A percentile compares a stretch with the other conserved stretches of the same genome.
Conservation (phyloP, 495 filamentous ascomycete species). For the Xylaria venustula region DNA sequence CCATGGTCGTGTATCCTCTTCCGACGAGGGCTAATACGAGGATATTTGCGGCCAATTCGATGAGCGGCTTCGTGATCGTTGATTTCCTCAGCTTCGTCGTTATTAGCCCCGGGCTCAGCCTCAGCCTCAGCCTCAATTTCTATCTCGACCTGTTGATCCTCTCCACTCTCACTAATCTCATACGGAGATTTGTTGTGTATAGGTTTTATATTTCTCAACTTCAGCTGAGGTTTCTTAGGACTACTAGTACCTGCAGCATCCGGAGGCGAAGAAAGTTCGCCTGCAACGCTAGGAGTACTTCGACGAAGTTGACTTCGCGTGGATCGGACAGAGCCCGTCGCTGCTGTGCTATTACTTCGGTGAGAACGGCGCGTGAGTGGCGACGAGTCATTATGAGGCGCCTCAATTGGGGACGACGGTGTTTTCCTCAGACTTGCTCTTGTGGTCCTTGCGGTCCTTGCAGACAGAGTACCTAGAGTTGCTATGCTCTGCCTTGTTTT, state of each 20-base stretch:
- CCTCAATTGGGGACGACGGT: neutral
- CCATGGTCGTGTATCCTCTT: neutral
- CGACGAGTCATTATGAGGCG: constrained; percentile 15
- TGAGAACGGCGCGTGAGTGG: constrained; percentile 13
- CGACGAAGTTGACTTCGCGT: constrained; percentile 19
- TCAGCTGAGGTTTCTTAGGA: constrained; percentile 24
- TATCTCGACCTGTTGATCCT: constrained; percentile 5
- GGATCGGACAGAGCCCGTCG: constrained; percentile 19
- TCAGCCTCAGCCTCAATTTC: neutral
- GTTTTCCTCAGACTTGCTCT: constrained; percentile 15
- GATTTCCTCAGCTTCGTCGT: constrained; percentile 28
- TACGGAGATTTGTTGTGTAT: constrained; percentile 16
- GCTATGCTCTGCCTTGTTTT: constrained; percentile 31
- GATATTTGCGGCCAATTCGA: constrained; percentile 36
- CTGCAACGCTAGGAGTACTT: constrained; percentile 14
- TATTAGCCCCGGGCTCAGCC: constrained; percentile 8
- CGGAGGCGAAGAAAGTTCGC: constrained; percentile 27
- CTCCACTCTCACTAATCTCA: constrained; percentile 4
- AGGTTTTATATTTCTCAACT: constrained; percentile 7
- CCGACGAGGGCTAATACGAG: constrained; percentile 26
- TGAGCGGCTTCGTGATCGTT: constrained; percentile 35
- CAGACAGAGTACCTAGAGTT: constrained; percentile 18
- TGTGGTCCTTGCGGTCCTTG: constrained; percentile 16
- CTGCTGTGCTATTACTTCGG: constrained; percentile 18
- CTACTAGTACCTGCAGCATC: constrained; percentile 30